Percentiles rank a stretch among this genome's conserved stretches.
These are phyloP conservation scores for Hypoxylon cercidicola DNA, from an alignment of 495 filamentous ascomycete genomes.

Conservation along the genomic window DNA sequence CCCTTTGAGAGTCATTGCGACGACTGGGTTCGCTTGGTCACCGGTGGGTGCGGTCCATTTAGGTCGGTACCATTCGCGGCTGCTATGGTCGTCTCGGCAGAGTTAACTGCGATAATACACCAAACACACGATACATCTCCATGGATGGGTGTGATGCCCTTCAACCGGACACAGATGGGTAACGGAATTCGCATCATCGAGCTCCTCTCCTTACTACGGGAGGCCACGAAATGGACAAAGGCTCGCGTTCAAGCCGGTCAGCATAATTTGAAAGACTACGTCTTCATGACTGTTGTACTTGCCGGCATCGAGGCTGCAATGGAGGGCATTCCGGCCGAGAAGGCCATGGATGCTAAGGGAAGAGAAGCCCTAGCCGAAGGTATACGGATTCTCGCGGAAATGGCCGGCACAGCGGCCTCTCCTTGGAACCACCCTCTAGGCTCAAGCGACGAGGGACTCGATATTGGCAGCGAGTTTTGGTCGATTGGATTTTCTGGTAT, in stretches of 20 bases:
- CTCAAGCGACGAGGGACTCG: conserved; percentile 5
- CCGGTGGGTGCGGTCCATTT: conserved; percentile 58
- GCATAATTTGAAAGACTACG: conserved; percentile 64
- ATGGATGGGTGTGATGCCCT: conserved; percentile 34
- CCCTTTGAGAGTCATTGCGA: conserved; percentile 10
- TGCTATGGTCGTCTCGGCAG: conserved; percentile 56
- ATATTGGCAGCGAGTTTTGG: conserved; percentile 21
- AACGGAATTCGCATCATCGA: conserved; percentile 56
- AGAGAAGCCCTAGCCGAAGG: conserved; percentile 4
- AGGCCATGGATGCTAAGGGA: conserved; percentile 20
- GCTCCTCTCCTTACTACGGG: conserved; percentile 58
- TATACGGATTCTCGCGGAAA: conserved; percentile 7
- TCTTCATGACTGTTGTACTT: conserved; percentile 55
- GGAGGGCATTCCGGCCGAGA: conserved; percentile 10
- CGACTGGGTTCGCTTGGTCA: conserved; percentile 55
- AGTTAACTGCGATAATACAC: conserved; percentile 48
- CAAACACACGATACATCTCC: conserved; percentile 18
- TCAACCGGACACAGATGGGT: conserved; percentile 60
- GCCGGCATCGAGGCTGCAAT: conserved; percentile 55
- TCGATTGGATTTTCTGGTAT: conserved; percentile 21
- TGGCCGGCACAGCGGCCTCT: conserved; percentile 2
- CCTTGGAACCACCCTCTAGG: conserved; percentile 4
- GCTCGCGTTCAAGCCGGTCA: conserved; percentile 60
- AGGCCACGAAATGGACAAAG: conserved; percentile 57
- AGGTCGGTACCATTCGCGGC: conserved; percentile 56